Base-by-base conservation (phyloP, 2,329 filamentous ascomycete species). In the Alternaria sp. region DNA sequence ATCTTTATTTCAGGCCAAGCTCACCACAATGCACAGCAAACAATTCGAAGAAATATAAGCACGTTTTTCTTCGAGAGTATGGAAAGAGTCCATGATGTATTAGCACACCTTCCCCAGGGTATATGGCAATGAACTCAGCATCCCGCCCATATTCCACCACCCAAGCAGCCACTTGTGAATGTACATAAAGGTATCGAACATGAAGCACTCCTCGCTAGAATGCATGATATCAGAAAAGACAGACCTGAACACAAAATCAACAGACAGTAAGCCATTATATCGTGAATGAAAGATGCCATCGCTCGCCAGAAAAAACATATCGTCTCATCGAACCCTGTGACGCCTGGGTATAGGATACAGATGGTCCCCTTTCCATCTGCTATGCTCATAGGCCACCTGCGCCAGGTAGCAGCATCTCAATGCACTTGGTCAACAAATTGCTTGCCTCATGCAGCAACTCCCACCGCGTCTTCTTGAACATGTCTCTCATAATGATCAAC, bases 401-500 rank as follows among this genome's bases (percentile, higher is more conserved):
- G 4, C 74, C 70, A 10, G 75, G 76, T 20, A 77, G 68, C 10
- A 89, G 76, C 79, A 87, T 85, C 63, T 87, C 84, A 66, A 97
- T 92, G 77, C 94, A 97, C 75, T 93, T 95, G 57, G 85, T 89
- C 73, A 98, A 79, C 62, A 97, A 81, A 22, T 87, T 90, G 32
- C 91, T 91, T 36, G 93, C 94, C 79, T 98, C 95, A 59, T 95
- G 90, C 64, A 98, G 82, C 56, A 98, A 81, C 82, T 98, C 94
- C 94, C 94, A 98, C 50, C 93, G 86, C 32, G 93, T 93, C 71
- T 90, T 89, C 66, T 86, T 84, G 76, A 98, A 97, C 41, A 91
- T 90, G 58, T 93, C 90, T 63, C 90, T 89, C 61, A 99, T 85
- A 34, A 97, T 86, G 80, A 95, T 86, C 66, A 98, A 80, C 74